Percentiles rank a stretch among this genome's conserved stretches.
These are phyloP conservation scores for Hondaea fermentalgiana DNA, from an alignment of 108 stramenopile genomes.

Conservation along the genomic window DNA sequence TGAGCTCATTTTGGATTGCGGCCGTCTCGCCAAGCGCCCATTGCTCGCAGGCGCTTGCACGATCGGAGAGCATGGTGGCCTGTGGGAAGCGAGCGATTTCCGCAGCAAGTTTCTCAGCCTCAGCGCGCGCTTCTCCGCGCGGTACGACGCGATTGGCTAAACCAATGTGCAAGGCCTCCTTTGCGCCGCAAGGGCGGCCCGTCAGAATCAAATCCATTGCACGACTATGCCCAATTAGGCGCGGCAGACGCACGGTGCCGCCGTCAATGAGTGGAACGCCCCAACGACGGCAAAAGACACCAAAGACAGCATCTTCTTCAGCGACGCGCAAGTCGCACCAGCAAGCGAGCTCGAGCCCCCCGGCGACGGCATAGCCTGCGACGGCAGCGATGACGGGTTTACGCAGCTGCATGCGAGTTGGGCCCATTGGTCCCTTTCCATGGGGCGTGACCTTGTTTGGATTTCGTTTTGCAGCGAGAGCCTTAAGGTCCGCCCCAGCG, in stretches of 20 bases:
- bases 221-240: conserved; percentile 18
- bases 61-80: conserved; percentile 20
- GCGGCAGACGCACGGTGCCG: conserved; percentile 27
- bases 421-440: conserved; percentile 25
- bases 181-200: background rate
- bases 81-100: conserved; percentile 8
- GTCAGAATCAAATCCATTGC: conserved; percentile 25
- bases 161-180: conserved; percentile 17
- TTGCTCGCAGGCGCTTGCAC: background rate
- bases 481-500: conserved; percentile 25
- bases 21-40: background rate
- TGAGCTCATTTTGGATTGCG: conserved; percentile 9
- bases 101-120: conserved; percentile 13
- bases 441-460: background rate
- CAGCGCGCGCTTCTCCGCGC: background rate
- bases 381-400: conserved; percentile 33
- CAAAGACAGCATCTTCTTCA: conserved; percentile 4
- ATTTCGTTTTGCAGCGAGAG: background rate
- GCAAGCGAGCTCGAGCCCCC: conserved; percentile 29
- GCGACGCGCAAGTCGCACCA: conserved; percentile 25
- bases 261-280: conserved; percentile 32
- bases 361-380: conserved; percentile 22
- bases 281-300: conserved; percentile 30
- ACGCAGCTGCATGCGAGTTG: conserved; percentile 14
- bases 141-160: conserved; percentile 21